Evolutionary conservation across 345 rosid species (phyloP).

Genomic region (Microcos paniculata): DNA sequence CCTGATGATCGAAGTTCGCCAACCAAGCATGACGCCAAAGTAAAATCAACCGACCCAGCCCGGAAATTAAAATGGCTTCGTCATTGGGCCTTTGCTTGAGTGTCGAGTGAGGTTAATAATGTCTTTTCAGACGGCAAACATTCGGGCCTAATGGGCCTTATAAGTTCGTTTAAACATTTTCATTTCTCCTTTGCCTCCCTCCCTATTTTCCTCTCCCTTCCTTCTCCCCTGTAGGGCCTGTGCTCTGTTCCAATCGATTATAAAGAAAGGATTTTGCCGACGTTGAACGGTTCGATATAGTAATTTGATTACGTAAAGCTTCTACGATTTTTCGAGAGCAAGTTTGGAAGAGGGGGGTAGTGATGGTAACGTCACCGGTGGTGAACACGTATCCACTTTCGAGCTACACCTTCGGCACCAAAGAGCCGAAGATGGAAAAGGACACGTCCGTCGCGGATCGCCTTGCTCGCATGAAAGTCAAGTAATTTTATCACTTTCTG

Average conservation of each 20-base stretch:
- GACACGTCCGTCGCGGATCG: constrained; percentile 97
- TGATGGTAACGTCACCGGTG: constrained; percentile 73
- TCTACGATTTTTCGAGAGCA: background rate
- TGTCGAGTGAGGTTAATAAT: background rate
- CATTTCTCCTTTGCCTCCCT: background rate
- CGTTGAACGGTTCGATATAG: too few relatives aligned
- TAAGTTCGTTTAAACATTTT: background rate
- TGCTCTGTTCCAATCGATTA: too few relatives aligned
- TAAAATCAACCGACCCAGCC: too few relatives aligned
- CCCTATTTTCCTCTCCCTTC: background rate
- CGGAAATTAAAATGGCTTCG: too few relatives aligned
- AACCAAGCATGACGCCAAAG: too few relatives aligned
- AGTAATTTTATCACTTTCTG: constrained; percentile 39
- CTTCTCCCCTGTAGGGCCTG: background rate
- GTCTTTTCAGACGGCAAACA: background rate
- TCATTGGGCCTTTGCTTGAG: background rate
- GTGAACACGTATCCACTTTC: constrained; percentile 91
- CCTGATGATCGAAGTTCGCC: too few relatives aligned
- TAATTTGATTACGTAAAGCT: too few relatives aligned
- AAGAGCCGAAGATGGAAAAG: constrained; percentile 95
- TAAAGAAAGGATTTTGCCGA: background rate
- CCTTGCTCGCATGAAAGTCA: constrained; percentile 98
- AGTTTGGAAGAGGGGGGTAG: background rate
- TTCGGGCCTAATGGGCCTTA: background rate
- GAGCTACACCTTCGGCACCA: constrained; percentile 93